phyloP scores from a whole-genome alignment of 108 stramenopile genomes.

The Pseudonitzschia multistriata region DNA sequence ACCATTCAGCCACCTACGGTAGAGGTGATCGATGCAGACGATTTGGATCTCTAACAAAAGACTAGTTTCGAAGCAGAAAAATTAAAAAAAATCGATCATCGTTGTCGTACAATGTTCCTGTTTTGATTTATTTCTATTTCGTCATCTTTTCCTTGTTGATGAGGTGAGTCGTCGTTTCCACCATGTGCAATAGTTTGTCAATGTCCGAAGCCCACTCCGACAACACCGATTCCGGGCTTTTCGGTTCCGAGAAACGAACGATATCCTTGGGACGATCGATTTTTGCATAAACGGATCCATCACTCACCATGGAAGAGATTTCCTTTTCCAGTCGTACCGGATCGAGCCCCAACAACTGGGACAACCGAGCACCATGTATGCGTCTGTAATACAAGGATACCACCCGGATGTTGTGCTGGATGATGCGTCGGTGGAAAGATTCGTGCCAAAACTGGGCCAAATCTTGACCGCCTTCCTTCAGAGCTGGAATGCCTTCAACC shows the following conservation, averaged over 20 bases:
- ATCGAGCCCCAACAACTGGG: slow-evolving; percentile 82
- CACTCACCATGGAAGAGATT: slow-evolving; percentile 86
- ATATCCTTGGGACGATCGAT: slow-evolving; percentile 96
- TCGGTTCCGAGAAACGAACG: slow-evolving; percentile 72
- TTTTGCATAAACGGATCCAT: slow-evolving; percentile 81
- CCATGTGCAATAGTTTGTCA: slow-evolving; percentile 82
- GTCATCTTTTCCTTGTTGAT: slow-evolving; percentile 95
- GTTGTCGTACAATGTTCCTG: too few species aligned
- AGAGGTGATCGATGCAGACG: slow-evolving; percentile 49
- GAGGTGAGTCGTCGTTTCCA: slow-evolving; percentile 95
- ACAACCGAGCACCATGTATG: slow-evolving; percentile 83
- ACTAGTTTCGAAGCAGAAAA: neutral
- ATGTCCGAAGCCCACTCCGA: slow-evolving; percentile 95
- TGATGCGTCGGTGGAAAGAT: slow-evolving; percentile 85
- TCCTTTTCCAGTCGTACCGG: slow-evolving; percentile 70
- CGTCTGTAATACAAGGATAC: slow-evolving; percentile 87
- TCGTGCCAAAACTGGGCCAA: slow-evolving; percentile 67
- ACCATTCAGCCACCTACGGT: slow-evolving; percentile 56
- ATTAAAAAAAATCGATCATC: neutral
- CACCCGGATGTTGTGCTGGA: slow-evolving; percentile 97
- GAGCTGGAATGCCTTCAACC: slow-evolving; percentile 64
- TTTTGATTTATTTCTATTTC: too few species aligned
- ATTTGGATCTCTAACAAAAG: neutral
- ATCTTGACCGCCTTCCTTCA: slow-evolving; percentile 56
- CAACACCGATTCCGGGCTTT: slow-evolving; percentile 81